Evolutionary conservation across 371 early-diverging fungal species (phyloP).

Genomic region (Mucor racemosus): DNA sequence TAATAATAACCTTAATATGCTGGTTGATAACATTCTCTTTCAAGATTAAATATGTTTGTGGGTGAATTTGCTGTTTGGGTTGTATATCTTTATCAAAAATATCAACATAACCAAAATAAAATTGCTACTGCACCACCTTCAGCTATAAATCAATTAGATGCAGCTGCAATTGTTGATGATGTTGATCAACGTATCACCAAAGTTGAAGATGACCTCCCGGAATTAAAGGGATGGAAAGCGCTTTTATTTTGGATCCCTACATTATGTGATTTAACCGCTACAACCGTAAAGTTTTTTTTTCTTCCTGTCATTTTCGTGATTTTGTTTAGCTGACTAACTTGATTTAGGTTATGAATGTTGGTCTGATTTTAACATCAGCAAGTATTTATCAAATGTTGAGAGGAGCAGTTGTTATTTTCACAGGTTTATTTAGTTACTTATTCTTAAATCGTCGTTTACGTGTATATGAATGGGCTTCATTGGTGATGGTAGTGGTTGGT

Average conservation of each 20-base stretch:
- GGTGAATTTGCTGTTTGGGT: constrained; percentile 77
- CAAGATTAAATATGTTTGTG: constrained; percentile 88
- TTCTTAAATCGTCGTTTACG: constrained; percentile 82
- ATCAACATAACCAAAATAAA: constrained; percentile 20
- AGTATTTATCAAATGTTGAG: constrained; percentile 97
- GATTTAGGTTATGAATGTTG: constrained; percentile 87
- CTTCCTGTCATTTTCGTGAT: neutral
- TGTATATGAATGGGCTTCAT: constrained; percentile 80
- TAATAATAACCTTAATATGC: neutral
- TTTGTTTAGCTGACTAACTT: neutral
- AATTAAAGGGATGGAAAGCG: constrained; percentile 62
- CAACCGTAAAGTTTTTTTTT: constrained; percentile 63
- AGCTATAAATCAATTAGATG: constrained; percentile 49
- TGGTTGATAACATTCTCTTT: neutral
- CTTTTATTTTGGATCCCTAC: constrained; percentile 90
- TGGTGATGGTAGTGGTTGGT: constrained; percentile 79
- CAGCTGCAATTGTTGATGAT: constrained; percentile 40
- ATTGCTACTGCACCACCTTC: constrained; percentile 35
- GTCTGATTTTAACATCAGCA: constrained; percentile 89
- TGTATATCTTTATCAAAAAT: constrained; percentile 45
- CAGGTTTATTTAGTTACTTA: constrained; percentile 83
- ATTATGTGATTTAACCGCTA: constrained; percentile 89
- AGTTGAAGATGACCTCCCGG: constrained; percentile 19
- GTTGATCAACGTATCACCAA: constrained; percentile 33
- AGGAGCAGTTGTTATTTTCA: constrained; percentile 93